Evolutionary conservation across 2,329 filamentous ascomycete genomes (phyloP).

Genomic region (Neophaeococcomyces aloes): DNA sequence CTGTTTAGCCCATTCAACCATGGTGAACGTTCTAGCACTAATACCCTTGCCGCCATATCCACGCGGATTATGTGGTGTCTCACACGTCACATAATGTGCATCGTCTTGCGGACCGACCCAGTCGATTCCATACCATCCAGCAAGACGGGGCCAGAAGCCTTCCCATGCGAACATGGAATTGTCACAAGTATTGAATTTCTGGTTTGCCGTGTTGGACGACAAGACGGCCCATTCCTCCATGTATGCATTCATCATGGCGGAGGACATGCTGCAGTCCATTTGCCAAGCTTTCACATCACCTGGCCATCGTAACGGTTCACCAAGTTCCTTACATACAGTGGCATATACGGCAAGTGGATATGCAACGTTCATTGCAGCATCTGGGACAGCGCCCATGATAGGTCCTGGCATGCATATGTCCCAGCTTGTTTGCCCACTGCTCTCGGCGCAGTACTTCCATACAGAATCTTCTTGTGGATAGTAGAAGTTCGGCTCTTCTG

Average conservation of each 20-base stretch:
- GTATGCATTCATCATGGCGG: conserved; percentile 39
- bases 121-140: conserved; percentile 33
- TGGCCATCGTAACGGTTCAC: conserved; percentile 34
- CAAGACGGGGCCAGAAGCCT: conserved; percentile 38
- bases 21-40: conserved; percentile 31
- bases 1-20: conserved; percentile 38
- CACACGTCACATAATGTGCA: conserved; percentile 16
- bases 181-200: conserved; percentile 43
- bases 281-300: conserved; percentile 37
- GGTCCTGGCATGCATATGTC: conserved; percentile 37
- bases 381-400: conserved; percentile 41
- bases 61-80: conserved; percentile 23
- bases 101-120: conserved; percentile 26
- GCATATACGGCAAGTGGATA: conserved; percentile 42
- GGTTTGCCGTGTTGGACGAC: conserved; percentile 28
- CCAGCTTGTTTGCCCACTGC: conserved; percentile 29
- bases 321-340: conserved; percentile 34
- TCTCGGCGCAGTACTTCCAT: conserved; percentile 30
- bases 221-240: conserved; percentile 42
- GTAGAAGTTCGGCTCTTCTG: conserved; percentile 43
- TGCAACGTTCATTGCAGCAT: conserved; percentile 41
- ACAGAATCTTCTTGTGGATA: conserved; percentile 44
- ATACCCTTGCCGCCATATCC: conserved; percentile 36
- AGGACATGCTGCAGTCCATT: conserved; percentile 30
- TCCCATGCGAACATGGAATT: conserved; percentile 38